Conservation (phyloP, 208 protist genomes). For the Trypanosoma boissoni region DNA sequence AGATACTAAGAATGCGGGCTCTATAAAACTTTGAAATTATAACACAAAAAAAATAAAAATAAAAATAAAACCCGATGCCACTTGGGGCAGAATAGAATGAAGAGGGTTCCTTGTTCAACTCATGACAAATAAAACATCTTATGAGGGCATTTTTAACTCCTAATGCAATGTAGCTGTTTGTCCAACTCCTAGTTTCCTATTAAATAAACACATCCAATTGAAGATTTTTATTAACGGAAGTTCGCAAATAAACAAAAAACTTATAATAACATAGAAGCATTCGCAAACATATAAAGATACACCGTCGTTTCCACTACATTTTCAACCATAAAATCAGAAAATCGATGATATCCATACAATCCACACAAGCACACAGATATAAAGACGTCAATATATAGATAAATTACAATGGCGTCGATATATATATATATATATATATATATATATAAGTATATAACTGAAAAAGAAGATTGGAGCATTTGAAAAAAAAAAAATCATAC, state of each 20-base stretch:
- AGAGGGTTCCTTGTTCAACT: too few relatives aligned
- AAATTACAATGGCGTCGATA: neutral
- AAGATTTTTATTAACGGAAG: neutral
- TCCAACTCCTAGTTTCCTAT: too few relatives aligned
- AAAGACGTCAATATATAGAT: slow-evolving; percentile 4
- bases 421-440: slow-evolving; percentile 7
- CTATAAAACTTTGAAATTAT: too few relatives aligned
- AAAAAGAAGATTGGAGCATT: slow-evolving; percentile 6
- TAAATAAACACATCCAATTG: neutral
- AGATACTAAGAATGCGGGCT: neutral
- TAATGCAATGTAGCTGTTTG: too few relatives aligned
- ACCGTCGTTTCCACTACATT: too few relatives aligned
- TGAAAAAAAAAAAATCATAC: slow-evolving; percentile 7
- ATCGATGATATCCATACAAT: slow-evolving; percentile 4
- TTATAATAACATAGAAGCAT: too few relatives aligned
- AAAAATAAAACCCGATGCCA: too few relatives aligned
- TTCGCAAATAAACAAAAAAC: slow-evolving; percentile 7
- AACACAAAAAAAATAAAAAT: too few relatives aligned
- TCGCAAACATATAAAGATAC: too few relatives aligned
- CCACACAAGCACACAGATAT: slow-evolving; percentile 4
- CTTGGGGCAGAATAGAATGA: too few relatives aligned
- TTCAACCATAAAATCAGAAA: slow-evolving; percentile 17
- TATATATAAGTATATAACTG: slow-evolving; percentile 3
- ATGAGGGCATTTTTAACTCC: too few relatives aligned
- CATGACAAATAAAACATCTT: too few relatives aligned